Percentiles rank a stretch among this genome's conserved stretches.
Evolutionary conservation across 139 green algal species (phyloP).

Genomic region (Coelastrella sp.): DNA sequence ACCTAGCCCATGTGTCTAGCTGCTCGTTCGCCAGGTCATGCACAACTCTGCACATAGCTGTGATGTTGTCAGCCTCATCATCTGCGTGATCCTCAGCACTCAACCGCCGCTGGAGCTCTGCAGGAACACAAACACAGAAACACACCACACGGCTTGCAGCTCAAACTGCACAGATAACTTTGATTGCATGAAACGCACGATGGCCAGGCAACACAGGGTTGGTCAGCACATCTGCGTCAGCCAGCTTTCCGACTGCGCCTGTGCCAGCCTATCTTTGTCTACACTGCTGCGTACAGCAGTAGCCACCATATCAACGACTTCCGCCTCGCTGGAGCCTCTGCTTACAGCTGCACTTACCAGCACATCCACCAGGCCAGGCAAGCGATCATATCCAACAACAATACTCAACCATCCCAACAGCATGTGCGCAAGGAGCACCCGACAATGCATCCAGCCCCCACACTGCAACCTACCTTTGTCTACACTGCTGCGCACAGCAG

Average conservation of each 20-base stretch:
- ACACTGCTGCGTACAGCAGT: conserved; percentile 42
- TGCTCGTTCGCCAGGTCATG: conserved; percentile 19
- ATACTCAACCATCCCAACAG: too few species aligned
- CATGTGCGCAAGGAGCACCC: too few species aligned
- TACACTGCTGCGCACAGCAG: conserved; percentile 39
- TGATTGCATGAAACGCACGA: too few species aligned
- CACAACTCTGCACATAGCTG: conserved; percentile 7
- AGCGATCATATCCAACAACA: too few species aligned
- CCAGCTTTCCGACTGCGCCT: conserved; percentile 18
- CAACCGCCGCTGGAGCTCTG: conserved; percentile 24
- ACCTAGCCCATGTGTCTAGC: conserved; percentile 15
- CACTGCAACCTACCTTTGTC: conserved; percentile 1
- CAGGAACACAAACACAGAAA: not conserved
- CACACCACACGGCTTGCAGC: not conserved
- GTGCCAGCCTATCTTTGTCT: conserved; percentile 26
- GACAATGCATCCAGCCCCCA: too few species aligned
- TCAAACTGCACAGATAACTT: too few species aligned
- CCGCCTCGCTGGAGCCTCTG: not conserved
- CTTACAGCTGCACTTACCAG: conserved; percentile 6
- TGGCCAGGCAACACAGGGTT: too few species aligned
- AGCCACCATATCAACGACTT: conserved; percentile 26
- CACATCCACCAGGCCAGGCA: conserved; percentile 33
- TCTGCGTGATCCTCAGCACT: not conserved
- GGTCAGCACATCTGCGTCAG: too few species aligned
- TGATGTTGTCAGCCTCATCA: not conserved